Percentiles rank a stretch among this genome's conserved stretches.
phyloP scores from a whole-genome alignment of 2,329 filamentous ascomycete genomes.

The Trichoderma sp. region DNA sequence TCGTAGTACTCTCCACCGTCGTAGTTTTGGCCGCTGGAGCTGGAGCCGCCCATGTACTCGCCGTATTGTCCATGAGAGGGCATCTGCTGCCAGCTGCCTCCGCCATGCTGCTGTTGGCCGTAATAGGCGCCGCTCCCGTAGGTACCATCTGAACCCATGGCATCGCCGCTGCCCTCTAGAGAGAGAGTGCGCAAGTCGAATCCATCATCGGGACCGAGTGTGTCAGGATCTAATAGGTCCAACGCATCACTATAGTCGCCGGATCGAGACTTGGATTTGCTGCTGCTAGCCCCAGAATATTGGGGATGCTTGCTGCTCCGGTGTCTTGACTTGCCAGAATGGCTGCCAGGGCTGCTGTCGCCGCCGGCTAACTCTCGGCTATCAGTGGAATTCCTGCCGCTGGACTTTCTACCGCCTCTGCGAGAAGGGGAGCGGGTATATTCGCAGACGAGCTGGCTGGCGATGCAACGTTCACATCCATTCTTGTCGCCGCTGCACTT shows the following conservation, averaged over 20 bases:
- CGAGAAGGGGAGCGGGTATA: slow-evolving; percentile 39
- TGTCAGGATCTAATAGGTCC: slow-evolving; percentile 32
- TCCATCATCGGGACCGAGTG: slow-evolving; percentile 35
- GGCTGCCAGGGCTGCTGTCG: slow-evolving; percentile 18
- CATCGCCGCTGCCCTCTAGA: background rate
- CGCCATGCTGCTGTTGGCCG: background rate
- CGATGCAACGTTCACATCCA: slow-evolving; percentile 40
- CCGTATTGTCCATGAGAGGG: background rate
- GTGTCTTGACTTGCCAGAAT: slow-evolving; percentile 8
- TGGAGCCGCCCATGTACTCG: background rate
- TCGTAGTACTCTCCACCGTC: slow-evolving; percentile 24
- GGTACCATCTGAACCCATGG: background rate
- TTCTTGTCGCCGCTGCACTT: slow-evolving; percentile 42
- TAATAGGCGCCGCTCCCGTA: slow-evolving; percentile 5
- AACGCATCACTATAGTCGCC: slow-evolving; percentile 20
- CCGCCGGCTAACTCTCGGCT: slow-evolving; percentile 15
- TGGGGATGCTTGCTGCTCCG: slow-evolving; percentile 8
- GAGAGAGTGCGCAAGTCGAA: slow-evolving; percentile 30
- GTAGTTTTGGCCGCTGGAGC: slow-evolving; percentile 2
- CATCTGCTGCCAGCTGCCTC: slow-evolving; percentile 7
- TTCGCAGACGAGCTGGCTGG: slow-evolving; percentile 35
- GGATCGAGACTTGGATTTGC: background rate
- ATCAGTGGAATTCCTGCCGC: slow-evolving; percentile 27
- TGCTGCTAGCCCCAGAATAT: background rate
- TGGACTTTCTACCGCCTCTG: slow-evolving; percentile 32